A percentile compares a stretch with the other conserved stretches of the same genome.
These are phyloP conservation scores for Fusarium sp. DNA, from an alignment of 2,329 filamentous ascomycete species.

Conservation along the genomic window DNA sequence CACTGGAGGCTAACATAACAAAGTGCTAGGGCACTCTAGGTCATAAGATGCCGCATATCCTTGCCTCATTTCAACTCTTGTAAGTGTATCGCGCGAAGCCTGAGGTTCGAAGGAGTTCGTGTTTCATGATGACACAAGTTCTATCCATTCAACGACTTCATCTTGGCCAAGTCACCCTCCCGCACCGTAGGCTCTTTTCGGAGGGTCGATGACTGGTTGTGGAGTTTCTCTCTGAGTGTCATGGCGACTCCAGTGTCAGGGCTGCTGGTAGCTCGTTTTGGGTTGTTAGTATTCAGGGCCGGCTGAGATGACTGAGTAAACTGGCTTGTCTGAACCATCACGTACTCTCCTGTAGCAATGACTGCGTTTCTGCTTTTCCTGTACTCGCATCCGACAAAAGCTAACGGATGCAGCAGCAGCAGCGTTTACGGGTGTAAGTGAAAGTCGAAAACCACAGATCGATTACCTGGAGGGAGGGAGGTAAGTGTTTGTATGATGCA, in stretches of 20 bases:
- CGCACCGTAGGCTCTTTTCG: conserved; percentile 71
- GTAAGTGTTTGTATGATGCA: not conserved
- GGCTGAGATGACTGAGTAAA: conserved; percentile 78
- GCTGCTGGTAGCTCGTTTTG: conserved; percentile 71
- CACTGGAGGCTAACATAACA: conserved; percentile 26
- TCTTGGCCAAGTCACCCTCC: conserved; percentile 80
- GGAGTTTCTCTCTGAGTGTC: conserved; percentile 74
- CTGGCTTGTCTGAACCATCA: conserved; percentile 71
- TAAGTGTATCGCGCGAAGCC: conserved; percentile 31
- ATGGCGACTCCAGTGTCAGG: conserved; percentile 73
- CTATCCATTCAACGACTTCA: conserved; percentile 83
- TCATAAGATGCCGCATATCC: no score
- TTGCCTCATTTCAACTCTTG: not conserved
- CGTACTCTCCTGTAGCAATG: conserved; percentile 16
- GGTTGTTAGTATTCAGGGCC: conserved; percentile 61
- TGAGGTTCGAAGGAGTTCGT: conserved; percentile 15
- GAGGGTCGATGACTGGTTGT: conserved; percentile 78
- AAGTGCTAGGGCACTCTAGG: conserved; percentile 5
- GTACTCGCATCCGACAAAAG: conserved; percentile 7
- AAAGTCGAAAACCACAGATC: not conserved
- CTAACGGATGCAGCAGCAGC: conserved; percentile 33
- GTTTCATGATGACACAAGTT: conserved; percentile 67
- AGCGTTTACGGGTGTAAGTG: not conserved
- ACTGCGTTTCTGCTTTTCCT: conserved; percentile 6
- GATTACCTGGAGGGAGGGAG: not conserved